Base-by-base conservation (phyloP, 441 rosid genomes). In the Rhodomyrtus psidioides region DNA sequence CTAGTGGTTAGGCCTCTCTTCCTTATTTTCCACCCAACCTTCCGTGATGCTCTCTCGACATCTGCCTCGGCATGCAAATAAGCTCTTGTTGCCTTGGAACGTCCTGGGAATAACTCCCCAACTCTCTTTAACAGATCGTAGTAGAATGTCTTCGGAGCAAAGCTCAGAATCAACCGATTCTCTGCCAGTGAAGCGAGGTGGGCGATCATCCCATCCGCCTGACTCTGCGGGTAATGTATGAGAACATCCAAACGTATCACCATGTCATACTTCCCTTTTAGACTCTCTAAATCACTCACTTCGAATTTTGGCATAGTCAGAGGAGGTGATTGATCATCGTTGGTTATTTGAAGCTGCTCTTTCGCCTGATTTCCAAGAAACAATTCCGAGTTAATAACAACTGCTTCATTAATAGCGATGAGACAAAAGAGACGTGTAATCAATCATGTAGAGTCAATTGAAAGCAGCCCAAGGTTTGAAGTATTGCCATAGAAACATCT, bases 11-110 rank as follows among this genome's bases (percentile, higher is more conserved):
- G 92, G 82, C 98, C 99, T 87, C 97, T 93, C 90, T 94, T 93
- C 44, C 87, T 94, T 55, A 97, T 95, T 88, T 97, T 97, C 98
- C 99, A 96, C 28, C 99, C 99, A 55, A 91, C 96, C 91, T 95
- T 97, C 84, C 86, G 84, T 89, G 95, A 81, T 0, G 98, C 98
- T 83, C 91, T 90, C 93, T 97, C 98, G 4, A 96, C 94, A 90
- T 96, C 98, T 0, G 94, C 98, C 89, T 97, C 98, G 0, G 99
- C 87, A 21, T 96, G 98, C 84, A 95, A 92, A 87, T 97, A 95
- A 1, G 98, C 99, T 87, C 98, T 93, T 0, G 97, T 96, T 26
- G 98, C 99, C 93, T 96, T 96, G 19, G 98, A 97, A 83, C 98
- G 98, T 84, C 98, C 98, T 0, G 98, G 98, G 89, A 96, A 96